phyloP scores from a whole-genome alignment of 2,329 filamentous ascomycete species.

The Aspergillus fischeri region DNA sequence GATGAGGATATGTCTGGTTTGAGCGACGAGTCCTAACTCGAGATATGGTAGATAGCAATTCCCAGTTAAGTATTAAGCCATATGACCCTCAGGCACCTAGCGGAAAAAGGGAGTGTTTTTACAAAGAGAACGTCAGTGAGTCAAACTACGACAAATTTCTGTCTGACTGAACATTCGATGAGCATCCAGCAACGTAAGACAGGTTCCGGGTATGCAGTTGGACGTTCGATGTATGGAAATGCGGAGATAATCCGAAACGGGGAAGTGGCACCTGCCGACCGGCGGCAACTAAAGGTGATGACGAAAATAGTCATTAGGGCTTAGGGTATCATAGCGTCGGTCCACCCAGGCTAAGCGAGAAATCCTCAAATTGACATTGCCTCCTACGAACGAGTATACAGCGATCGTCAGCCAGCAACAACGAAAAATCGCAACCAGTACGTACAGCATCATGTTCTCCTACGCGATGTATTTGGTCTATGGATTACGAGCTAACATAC shows the following conservation, averaged over 20 bases:
- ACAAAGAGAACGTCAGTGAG: not conserved
- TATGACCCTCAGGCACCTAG: not conserved
- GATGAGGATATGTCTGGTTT: constrained; percentile 12
- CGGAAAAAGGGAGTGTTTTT: not conserved
- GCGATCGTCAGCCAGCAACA: constrained; percentile 41
- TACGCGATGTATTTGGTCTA: constrained; percentile 11
- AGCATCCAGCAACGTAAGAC: not conserved
- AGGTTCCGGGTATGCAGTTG: constrained; percentile 25
- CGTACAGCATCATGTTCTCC: constrained; percentile 22
- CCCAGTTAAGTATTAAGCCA: not conserved
- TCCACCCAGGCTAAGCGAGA: constrained; percentile 43
- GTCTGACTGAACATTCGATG: not conserved
- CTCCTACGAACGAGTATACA: constrained; percentile 34
- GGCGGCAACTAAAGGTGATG: constrained; percentile 1
- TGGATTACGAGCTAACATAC: constrained; percentile 45
- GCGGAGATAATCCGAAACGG: constrained; percentile 12
- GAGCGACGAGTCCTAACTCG: not conserved
- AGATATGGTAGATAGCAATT: not conserved
- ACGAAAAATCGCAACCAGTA: constrained; percentile 47
- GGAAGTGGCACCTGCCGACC: constrained; percentile 8
- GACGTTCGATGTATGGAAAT: constrained; percentile 4
- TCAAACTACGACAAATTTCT: not conserved
- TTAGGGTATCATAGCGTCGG: constrained; percentile 33
- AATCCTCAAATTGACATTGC: constrained; percentile 38
- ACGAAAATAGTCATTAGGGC: constrained; percentile 30